phyloP scores from a whole-genome alignment of 1,284 basidiomycete species.

The Sporisorium reilianum region DNA sequence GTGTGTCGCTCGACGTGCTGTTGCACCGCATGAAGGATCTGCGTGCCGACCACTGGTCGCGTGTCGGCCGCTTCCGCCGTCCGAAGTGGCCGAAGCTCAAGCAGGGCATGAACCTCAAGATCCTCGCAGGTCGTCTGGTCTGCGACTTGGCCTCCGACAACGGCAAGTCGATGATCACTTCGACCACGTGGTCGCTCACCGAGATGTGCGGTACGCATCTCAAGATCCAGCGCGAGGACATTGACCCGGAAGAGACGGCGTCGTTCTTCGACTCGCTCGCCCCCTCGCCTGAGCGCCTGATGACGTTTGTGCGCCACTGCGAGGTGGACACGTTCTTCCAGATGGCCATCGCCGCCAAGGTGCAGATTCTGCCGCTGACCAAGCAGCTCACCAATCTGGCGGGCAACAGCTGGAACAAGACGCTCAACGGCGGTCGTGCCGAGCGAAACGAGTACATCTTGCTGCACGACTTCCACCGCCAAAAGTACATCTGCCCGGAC shows the following conservation, averaged over 20 bases:
- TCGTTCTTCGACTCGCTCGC: slow-evolving; percentile 88
- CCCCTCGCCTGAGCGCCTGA: slow-evolving; percentile 80
- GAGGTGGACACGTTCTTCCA: slow-evolving; percentile 95
- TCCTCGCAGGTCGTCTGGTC: slow-evolving; percentile 86
- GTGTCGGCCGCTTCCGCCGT: slow-evolving; percentile 90
- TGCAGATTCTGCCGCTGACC: slow-evolving; percentile 89
- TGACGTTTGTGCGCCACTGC: slow-evolving; percentile 90
- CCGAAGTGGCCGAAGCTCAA: slow-evolving; percentile 83
- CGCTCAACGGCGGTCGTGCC: slow-evolving; percentile 79
- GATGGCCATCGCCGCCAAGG: slow-evolving; percentile 91
- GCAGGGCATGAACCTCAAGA: slow-evolving; percentile 81
- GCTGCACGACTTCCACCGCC: slow-evolving; percentile 94
- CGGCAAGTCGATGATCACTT: slow-evolving; percentile 84
- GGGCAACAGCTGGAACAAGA: slow-evolving; percentile 86
- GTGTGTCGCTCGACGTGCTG: slow-evolving; percentile 90
- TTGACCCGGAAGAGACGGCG: slow-evolving; percentile 94
- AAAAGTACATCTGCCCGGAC: slow-evolving; percentile 97
- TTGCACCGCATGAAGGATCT: slow-evolving; percentile 88
- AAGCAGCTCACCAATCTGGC: slow-evolving; percentile 96
- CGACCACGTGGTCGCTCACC: slow-evolving; percentile 89
- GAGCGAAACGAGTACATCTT: slow-evolving; percentile 99
- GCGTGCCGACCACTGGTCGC: slow-evolving; percentile 84
- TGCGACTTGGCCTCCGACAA: slow-evolving; percentile 95
- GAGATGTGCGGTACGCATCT: slow-evolving; percentile 87
- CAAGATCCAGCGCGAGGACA: slow-evolving; percentile 75